Conservation (phyloP, 2,329 filamentous ascomycete species). For the Hypoxylon rubiginosum region DNA sequence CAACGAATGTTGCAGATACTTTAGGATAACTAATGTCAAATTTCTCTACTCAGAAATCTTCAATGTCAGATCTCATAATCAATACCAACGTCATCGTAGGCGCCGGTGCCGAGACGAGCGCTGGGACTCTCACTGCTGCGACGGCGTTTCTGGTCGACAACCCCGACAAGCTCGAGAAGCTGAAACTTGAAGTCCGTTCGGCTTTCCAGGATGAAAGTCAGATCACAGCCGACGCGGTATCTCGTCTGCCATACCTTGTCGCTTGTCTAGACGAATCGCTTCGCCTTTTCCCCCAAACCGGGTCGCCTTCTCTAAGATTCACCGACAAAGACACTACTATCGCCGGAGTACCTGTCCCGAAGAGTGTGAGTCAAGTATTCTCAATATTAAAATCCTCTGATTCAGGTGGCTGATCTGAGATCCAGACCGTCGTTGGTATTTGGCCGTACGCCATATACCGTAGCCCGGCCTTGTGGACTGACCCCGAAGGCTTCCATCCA, state of each 20-base stretch:
- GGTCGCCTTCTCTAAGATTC: conserved; percentile 28
- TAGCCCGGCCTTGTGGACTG: conserved; percentile 25
- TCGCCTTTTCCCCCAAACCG: conserved; percentile 53
- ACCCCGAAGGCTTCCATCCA: conserved; percentile 21
- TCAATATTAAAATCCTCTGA: background rate
- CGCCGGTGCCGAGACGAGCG: conserved; percentile 62
- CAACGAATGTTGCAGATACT: background rate
- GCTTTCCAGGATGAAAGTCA: conserved; percentile 54
- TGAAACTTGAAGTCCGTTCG: conserved; percentile 57
- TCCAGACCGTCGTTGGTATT: conserved; percentile 31
- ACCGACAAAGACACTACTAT: conserved; percentile 22
- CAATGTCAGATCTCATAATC: conserved; percentile 11
- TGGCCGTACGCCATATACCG: conserved; percentile 32
- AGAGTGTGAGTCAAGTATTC: conserved; percentile 16
- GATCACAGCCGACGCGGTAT: conserved; percentile 46
- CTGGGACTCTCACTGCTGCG: conserved; percentile 55
- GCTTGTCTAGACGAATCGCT: conserved; percentile 54
- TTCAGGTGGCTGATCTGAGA: background rate
- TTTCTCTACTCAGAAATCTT: background rate
- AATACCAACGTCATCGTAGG: conserved; percentile 50
- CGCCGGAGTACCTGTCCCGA: conserved; percentile 25
- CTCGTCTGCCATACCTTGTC: conserved; percentile 49
- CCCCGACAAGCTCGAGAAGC: conserved; percentile 51
- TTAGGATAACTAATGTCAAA: background rate
- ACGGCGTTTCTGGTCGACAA: conserved; percentile 56